Conservation (phyloP, 768 basidiomycete genomes). For the Cantharellus cinnabarinus region DNA sequence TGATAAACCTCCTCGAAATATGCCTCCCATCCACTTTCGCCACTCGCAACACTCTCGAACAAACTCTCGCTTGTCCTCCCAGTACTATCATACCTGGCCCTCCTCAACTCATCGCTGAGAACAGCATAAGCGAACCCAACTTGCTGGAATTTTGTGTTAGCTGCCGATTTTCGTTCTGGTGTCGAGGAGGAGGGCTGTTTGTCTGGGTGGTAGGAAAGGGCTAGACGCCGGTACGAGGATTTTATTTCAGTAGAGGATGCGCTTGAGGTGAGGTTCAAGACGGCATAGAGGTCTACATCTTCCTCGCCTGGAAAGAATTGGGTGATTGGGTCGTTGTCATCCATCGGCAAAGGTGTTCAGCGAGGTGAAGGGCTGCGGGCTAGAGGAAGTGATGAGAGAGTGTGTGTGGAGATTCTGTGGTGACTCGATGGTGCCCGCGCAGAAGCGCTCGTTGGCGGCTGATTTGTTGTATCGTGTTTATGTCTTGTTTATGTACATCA, state of each 20-base stretch:
- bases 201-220: constrained; percentile 75
- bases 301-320: constrained; percentile 64
- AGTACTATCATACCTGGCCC: constrained; percentile 62
- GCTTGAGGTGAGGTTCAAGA: constrained; percentile 35
- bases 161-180: constrained; percentile 34
- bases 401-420: no score
- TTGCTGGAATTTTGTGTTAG: constrained; percentile 71
- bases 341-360: constrained; percentile 23
- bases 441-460: no score
- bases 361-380: background rate
- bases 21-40: constrained; percentile 80
- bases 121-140: constrained; percentile 89
- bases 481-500: no score
- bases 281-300: constrained; percentile 53
- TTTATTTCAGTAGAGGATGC: constrained; percentile 46
- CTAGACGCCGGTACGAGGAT: constrained; percentile 67
- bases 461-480: no score
- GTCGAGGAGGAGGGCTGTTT: constrained; percentile 50
- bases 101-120: constrained; percentile 54
- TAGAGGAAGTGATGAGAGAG: no score
- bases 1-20: constrained; percentile 89
- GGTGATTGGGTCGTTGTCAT: constrained; percentile 47
- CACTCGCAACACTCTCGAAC: constrained; percentile 34
- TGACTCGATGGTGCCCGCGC: no score
- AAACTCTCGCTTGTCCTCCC: constrained; percentile 71